Base-by-base conservation (phyloP, 2,329 filamentous ascomycete genomes). In the Exophiala phaeomuriformis region DNA sequence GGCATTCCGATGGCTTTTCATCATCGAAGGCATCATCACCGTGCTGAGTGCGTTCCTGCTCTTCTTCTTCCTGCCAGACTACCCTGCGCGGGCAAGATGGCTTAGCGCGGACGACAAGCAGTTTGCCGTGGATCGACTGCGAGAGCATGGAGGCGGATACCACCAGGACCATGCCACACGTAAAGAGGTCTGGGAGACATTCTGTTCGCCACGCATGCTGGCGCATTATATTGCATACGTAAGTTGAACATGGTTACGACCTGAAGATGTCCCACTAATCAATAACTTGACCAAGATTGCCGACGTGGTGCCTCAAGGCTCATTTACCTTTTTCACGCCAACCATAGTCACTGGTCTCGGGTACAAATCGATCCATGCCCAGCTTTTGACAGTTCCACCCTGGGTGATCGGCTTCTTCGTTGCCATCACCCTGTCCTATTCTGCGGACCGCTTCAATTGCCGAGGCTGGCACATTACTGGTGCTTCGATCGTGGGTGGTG, bases 301-400 rank as follows among this genome's bases (percentile, higher is more conserved):
- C 47, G 59, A 57, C 44, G 54, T 59, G 19, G 57, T 61, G n/a
- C 59, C 59, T 3, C 59, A 59, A 49, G 57, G 57, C 12, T 53
- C 51, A 3, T 56, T 62, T 36, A 58, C 60, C 8, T 60, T 58
- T 45, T 62, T 61, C 50, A 76, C 84, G 0, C 84, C 84, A 0
- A 60, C 56, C 4, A 62, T 87, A 51, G 80, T 85, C 49, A 75
- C 75, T 3, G 80, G 80, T 0, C 64, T 79, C 1, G 75, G 75
- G 1, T 79, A 75, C 60, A 65, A 76, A n/a, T 75, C 78, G 49
- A 70, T 83, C n/a, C 65, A 71, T 44, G 81, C 82, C 3, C 83
- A 86, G 66, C 67, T 86, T 19, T 81, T 85, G 75, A 84, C 81
- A 0, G 81, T 85, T 0, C 82, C 83, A 1, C 81, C 82, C 0